Base-by-base conservation (phyloP, 148 eudicot genomes). In the Euryodendron excelsum region DNA sequence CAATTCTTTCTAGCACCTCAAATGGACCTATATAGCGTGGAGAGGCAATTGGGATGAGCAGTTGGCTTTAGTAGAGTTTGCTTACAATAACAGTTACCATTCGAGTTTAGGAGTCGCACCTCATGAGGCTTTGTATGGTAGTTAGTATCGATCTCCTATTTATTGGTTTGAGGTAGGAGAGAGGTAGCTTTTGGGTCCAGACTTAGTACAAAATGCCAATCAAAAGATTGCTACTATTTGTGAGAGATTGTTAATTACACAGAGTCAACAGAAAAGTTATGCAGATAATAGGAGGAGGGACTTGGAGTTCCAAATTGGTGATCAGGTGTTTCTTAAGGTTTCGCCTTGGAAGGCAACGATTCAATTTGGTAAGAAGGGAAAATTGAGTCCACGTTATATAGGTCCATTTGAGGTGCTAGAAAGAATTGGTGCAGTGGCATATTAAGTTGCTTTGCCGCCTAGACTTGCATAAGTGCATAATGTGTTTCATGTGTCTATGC, bases 381-480 rank as follows among this genome's bases (percentile, higher is more conserved):
- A 61, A 61, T n/a, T 76, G 27, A 39, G n/a, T 27, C 69, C 78
- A 6, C 27, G 78, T 17, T 76, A 30, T 27, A 36, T 25, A 13
- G 78, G 56, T 0, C 69, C 78, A n/a, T 61, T 36, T 28, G 8
- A 76, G 34, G 39, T 76, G 3, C 41, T 76, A 0, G 58, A 25
- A 5, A n/a, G 69, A 15, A 47, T 76, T 61, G 69, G 78, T 27
- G 36, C 1, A 2, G 78, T 76, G 9, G 78, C 70, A 7, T 61
- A n/a, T n/a, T n/a, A n/a, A n/a, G n/a, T n/a, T n/a, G n/a, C n/a
- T n/a, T n/a, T n/a, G n/a, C n/a, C n/a, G 62, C 36, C 55, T 0
- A 1, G 47, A 0, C 50, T 72, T 0, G 17, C 20, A 4, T 2
- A 45, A 28, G 15, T 72, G 3, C 59, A 48, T 72, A 25, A 72